phyloP scores from a whole-genome alignment of 2,329 filamentous ascomycete genomes.

The Lithohypha guttulata region DNA sequence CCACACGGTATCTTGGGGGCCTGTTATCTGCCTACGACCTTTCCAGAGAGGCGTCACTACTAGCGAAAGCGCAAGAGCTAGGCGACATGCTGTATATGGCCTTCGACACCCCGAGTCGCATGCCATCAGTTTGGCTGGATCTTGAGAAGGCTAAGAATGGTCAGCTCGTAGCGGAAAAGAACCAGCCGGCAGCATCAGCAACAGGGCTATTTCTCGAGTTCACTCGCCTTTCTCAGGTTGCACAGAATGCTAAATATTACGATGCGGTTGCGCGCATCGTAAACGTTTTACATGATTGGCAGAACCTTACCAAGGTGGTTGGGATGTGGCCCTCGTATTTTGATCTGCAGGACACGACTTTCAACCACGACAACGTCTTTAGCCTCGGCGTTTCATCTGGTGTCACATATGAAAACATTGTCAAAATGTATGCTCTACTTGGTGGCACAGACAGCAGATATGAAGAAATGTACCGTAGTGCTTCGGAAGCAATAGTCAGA shows the following conservation, averaged over 20 bases:
- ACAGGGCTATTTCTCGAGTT: constrained; percentile 8
- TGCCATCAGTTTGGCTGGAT: constrained; percentile 17
- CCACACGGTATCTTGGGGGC: constrained; percentile 45
- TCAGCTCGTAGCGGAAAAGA: neutral
- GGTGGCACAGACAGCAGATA: constrained; percentile 57
- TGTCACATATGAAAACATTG: constrained; percentile 46
- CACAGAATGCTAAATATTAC: constrained; percentile 49
- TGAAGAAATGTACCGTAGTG: constrained; percentile 44
- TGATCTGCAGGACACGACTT: constrained; percentile 3
- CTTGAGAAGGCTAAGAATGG: constrained; percentile 9
- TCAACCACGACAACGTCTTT: constrained; percentile 28
- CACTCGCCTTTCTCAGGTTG: constrained; percentile 54
- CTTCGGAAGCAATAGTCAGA: constrained; percentile 31
- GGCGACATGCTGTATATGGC: constrained; percentile 44
- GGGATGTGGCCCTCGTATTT: constrained; percentile 48
- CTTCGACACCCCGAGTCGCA: constrained; percentile 25
- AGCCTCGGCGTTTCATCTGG: constrained; percentile 45
- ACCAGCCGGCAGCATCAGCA: constrained; percentile 1
- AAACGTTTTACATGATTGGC: constrained; percentile 43
- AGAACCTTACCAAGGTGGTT: constrained; percentile 45
- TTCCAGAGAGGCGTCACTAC: constrained; percentile 36
- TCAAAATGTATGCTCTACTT: constrained; percentile 54
- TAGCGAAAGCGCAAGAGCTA: constrained; percentile 43
- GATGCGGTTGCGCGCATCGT: constrained; percentile 50
- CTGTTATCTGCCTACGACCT: constrained; percentile 45